Conservation (phyloP, 2,329 filamentous ascomycete species). For the Hypoxylon sp. region DNA sequence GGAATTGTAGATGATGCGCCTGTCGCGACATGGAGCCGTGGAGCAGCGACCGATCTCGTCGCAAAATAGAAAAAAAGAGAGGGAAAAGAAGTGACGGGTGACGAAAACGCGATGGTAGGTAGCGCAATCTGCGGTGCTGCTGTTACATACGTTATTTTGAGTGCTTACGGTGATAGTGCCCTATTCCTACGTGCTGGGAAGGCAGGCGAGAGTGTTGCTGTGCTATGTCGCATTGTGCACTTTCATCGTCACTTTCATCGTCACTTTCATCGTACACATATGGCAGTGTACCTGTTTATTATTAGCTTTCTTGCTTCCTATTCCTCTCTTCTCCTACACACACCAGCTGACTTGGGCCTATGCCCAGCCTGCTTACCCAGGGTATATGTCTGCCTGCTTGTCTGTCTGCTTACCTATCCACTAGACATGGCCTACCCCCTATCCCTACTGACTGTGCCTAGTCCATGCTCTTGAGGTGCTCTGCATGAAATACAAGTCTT, state of each 20-base stretch:
- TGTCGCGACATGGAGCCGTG: slow-evolving; percentile 5
- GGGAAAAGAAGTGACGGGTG: too few species aligned
- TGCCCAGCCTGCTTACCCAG: slow-evolving; percentile 8
- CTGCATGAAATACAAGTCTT: slow-evolving; percentile 5
- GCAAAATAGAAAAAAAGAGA: too few species aligned
- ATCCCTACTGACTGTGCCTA: background rate
- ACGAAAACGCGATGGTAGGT: slow-evolving; percentile 21
- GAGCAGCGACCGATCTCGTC: slow-evolving; percentile 26
- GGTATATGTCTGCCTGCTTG: slow-evolving; percentile 23
- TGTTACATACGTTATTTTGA: slow-evolving; percentile 35
- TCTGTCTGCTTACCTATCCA: background rate
- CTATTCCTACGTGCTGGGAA: background rate
- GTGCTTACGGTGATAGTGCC: slow-evolving; percentile 33
- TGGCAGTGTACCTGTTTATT: slow-evolving; percentile 30
- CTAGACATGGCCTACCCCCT: background rate
- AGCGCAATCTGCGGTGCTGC: slow-evolving; percentile 31
- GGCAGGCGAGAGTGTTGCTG: too few species aligned
- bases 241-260: too few species aligned
- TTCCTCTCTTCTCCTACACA: background rate
- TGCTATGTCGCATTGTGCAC: too few species aligned
- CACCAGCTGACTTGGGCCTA: slow-evolving; percentile 5
- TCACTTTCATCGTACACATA: background rate
- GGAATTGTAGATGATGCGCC: slow-evolving; percentile 3
- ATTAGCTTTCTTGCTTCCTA: slow-evolving; percentile 35
- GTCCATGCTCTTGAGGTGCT: too few species aligned